A percentile compares a stretch with the other conserved stretches of the same genome.
phyloP scores from a whole-genome alignment of 2,329 filamentous ascomycete genomes.

The Exophiala xenobiotica region DNA sequence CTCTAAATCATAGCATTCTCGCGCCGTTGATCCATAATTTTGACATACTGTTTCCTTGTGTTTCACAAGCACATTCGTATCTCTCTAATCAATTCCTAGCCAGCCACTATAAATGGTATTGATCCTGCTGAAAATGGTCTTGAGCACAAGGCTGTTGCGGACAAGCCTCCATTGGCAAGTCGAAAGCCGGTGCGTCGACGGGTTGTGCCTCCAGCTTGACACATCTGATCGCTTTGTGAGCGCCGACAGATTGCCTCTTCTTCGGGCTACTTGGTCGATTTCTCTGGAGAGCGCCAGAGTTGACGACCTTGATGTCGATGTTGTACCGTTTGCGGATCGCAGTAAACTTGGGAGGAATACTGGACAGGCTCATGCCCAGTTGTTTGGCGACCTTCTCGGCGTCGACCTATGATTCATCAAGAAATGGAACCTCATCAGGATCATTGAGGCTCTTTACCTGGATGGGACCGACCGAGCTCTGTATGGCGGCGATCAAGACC shows the following conservation, averaged over 20 bases:
- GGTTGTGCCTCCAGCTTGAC: conserved; percentile 1
- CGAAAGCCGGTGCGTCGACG: background rate
- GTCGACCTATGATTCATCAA: too few relatives aligned
- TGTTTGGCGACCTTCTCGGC: conserved; percentile 22
- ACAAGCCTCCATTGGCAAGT: background rate
- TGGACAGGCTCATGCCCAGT: conserved; percentile 24
- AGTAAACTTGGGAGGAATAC: conserved; percentile 25
- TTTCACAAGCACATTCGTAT: too few relatives aligned
- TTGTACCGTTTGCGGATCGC: conserved; percentile 21
- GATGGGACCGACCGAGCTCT: conserved; percentile 23
- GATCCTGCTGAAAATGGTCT: background rate
- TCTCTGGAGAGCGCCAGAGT: conserved; percentile 23
- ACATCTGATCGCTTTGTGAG: background rate
- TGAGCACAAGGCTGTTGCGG: background rate
- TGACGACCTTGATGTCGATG: conserved; percentile 28
- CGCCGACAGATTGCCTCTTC: conserved; percentile 13
- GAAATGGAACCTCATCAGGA: background rate
- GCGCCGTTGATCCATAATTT: too few relatives aligned
- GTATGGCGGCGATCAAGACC: conserved; percentile 23
- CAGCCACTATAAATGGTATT: too few relatives aligned
- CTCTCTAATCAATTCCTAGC: too few relatives aligned
- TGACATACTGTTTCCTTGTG: too few relatives aligned
- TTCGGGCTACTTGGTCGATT: conserved; percentile 24
- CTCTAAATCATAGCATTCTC: too few relatives aligned
- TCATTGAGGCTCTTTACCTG: conserved; percentile 10